phyloP scores from a whole-genome alignment of 2,329 filamentous ascomycete species.

The Aureobasidium sp. region DNA sequence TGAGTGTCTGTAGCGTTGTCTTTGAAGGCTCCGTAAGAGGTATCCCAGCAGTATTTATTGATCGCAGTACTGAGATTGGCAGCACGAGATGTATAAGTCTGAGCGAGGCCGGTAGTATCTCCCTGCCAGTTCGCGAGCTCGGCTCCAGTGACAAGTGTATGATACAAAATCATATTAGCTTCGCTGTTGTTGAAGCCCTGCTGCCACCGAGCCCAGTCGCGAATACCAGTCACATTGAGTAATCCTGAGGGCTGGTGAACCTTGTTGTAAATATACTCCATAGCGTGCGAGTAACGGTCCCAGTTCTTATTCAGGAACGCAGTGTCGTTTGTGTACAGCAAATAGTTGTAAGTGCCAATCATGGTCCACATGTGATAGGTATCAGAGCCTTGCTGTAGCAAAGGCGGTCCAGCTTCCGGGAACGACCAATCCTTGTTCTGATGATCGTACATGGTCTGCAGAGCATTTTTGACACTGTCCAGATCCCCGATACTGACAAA shows the following conservation, averaged over 20 bases:
- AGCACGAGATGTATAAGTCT: constrained; percentile 18
- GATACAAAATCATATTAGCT: constrained; percentile 47
- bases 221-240: constrained; percentile 40
- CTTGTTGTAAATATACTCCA: constrained; percentile 38
- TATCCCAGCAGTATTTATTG: constrained; percentile 23
- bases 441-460: constrained; percentile 39
- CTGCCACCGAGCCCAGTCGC: constrained; percentile 45
- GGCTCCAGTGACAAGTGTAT: constrained; percentile 23
- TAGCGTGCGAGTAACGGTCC: constrained; percentile 40
- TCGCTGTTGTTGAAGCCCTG: constrained; percentile 44
- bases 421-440: constrained; percentile 30
- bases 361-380: constrained; percentile 43
- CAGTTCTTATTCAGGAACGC: constrained; percentile 40
- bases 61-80: constrained; percentile 19
- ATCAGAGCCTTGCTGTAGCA: constrained; percentile 23
- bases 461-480: constrained; percentile 39
- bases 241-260: constrained; percentile 35
- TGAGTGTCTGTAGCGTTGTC: constrained; percentile 31
- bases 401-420: constrained; percentile 32
- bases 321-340: constrained; percentile 46
- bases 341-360: constrained; percentile 51
- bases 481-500: constrained; percentile 37
- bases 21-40: constrained; percentile 22
- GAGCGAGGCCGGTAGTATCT: constrained; percentile 19
- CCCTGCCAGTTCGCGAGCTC: constrained; percentile 23